These are phyloP conservation scores for Brettanomyces anomalus DNA, from an alignment of 805 yeast genomes.

Conservation along the genomic window DNA sequence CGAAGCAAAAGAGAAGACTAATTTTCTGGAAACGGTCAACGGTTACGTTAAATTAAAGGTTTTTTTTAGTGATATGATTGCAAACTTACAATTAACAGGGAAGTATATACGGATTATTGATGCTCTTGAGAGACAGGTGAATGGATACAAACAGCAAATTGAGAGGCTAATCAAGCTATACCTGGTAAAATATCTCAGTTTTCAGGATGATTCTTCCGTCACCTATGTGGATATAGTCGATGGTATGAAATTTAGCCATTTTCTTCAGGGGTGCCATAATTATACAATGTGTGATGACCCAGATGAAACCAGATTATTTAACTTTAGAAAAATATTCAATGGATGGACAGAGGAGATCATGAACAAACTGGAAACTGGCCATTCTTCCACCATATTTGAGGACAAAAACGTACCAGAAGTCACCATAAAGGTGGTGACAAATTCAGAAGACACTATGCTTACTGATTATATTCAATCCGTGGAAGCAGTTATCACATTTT, in stretches of 20 bases:
- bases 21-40: constrained; percentile 10
- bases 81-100: constrained; percentile 5
- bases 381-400: neutral
- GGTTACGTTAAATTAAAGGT: constrained; percentile 11
- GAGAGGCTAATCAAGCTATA: constrained; percentile 5
- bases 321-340: constrained; percentile 17
- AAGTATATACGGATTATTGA: constrained; percentile 9
- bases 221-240: constrained; percentile 6
- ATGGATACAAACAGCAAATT: constrained; percentile 6
- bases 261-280: constrained; percentile 10
- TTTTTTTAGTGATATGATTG: constrained; percentile 3
- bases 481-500: constrained; percentile 15
- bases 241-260: constrained; percentile 10
- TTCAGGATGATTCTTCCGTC: constrained; percentile 8
- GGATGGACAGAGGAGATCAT: constrained; percentile 15
- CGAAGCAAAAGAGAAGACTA: constrained; percentile 7
- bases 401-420: neutral
- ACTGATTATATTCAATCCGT: constrained; percentile 9
- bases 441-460: neutral
- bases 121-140: constrained; percentile 8
- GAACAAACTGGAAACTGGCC: constrained; percentile 9
- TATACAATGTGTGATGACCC: constrained; percentile 2
- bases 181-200: constrained; percentile 9
- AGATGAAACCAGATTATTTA: constrained; percentile 10
- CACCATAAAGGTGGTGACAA: neutral